These are phyloP conservation scores for Lomentospora prolificans DNA, from an alignment of 2,329 filamentous ascomycete species.

Conservation along the genomic window DNA sequence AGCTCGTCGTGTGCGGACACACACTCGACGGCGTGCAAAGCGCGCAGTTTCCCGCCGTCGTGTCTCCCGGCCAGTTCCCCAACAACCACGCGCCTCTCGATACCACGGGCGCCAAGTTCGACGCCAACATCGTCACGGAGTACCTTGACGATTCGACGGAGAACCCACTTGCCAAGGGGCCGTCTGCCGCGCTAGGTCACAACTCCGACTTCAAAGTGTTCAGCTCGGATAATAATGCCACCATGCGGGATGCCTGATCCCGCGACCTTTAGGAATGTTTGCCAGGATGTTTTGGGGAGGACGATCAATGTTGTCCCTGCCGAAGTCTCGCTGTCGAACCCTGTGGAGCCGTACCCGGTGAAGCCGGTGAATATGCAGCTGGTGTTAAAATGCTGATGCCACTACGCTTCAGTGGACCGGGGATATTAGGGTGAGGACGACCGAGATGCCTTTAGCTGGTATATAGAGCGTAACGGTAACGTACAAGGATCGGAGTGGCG, in stretches of 20 bases:
- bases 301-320: constrained; percentile 53
- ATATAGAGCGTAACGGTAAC: constrained; percentile 39
- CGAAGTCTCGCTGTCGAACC: constrained; percentile 38
- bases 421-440: constrained; percentile 47
- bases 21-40: constrained; percentile 50
- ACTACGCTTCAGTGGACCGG: constrained; percentile 39
- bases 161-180: constrained; percentile 45
- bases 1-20: constrained; percentile 51
- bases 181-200: constrained; percentile 31
- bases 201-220: constrained; percentile 49
- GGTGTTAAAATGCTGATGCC: constrained; percentile 37
- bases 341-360: constrained; percentile 45
- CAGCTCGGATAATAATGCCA: constrained; percentile 44
- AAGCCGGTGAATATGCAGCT: constrained; percentile 51
- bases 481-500: constrained; percentile 47
- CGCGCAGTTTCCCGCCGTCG: constrained; percentile 41
- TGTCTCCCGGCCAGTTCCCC: constrained; percentile 30
- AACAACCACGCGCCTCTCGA: constrained; percentile 39
- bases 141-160: constrained; percentile 43
- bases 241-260: constrained; percentile 38
- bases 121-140: constrained; percentile 47
- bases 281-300: constrained; percentile 42
- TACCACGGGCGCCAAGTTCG: constrained; percentile 36
- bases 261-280: constrained; percentile 34
- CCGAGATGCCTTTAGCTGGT: constrained; percentile 27